Percentiles rank a stretch among this genome's conserved stretches.
Evolutionary conservation across 2,329 filamentous ascomycete species (phyloP).

Genomic region (Gaeumannomyces sp.): DNA sequence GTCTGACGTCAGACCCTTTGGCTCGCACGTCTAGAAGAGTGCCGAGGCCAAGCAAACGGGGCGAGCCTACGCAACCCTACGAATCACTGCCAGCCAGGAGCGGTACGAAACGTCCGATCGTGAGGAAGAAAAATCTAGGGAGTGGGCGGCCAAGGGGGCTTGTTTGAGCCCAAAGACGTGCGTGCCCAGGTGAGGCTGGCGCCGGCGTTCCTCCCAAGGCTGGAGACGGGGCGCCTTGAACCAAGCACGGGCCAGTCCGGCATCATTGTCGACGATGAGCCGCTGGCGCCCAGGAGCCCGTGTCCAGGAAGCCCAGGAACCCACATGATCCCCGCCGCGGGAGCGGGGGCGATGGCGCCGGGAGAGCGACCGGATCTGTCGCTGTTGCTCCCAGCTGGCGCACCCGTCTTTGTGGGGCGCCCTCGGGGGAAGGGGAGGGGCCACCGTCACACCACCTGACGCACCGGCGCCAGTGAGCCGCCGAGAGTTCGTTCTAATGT

Average conservation of each 20-base stretch:
- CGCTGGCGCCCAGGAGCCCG: conserved; percentile 86
- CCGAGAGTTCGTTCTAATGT: no score
- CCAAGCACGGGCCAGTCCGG: conserved; percentile 93
- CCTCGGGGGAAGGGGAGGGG: no score
- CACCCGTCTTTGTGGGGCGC: no score
- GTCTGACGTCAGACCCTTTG: background rate
- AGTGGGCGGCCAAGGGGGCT: background rate
- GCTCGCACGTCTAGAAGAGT: background rate
- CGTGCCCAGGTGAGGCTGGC: background rate
- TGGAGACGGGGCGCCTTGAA: conserved; percentile 95
- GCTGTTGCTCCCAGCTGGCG: no score
- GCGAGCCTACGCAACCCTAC: background rate
- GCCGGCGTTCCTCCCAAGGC: conserved; percentile 65
- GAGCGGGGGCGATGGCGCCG: no score
- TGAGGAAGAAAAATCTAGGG: no score
- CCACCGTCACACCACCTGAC: no score
- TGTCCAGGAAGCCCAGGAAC: conserved; percentile 15
- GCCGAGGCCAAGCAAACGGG: background rate
- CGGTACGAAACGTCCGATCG: background rate
- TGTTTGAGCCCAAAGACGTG: background rate
- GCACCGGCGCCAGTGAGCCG: no score
- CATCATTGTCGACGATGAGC: conserved; percentile 95
- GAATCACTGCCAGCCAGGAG: background rate
- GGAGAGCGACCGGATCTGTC: no score
- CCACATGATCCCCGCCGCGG: no score